phyloP scores from a whole-genome alignment of 2,329 filamentous ascomycete species.

The Xylaria hypoxylon region DNA sequence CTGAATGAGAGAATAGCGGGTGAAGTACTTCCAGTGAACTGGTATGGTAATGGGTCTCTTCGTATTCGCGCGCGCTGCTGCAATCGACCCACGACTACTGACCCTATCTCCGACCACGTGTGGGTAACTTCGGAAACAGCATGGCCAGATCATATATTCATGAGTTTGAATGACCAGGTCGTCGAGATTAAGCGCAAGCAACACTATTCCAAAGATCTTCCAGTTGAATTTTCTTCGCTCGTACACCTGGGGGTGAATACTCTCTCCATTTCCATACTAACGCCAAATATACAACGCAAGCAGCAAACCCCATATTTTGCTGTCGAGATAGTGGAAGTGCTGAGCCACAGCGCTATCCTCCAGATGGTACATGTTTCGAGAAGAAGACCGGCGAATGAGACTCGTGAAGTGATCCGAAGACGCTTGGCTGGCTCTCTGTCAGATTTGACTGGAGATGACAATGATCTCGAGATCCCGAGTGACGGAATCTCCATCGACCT shows the following conservation, averaged over 20 bases:
- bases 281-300: conserved; percentile 33
- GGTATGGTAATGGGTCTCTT: conserved; percentile 64
- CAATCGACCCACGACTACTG: conserved; percentile 42
- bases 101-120: conserved; percentile 55
- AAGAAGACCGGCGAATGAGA: conserved; percentile 59
- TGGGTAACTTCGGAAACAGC: conserved; percentile 74
- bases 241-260: conserved; percentile 71
- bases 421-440: conserved; percentile 53
- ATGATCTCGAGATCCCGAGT: conserved; percentile 71
- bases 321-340: conserved; percentile 75
- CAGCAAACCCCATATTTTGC: conserved; percentile 69
- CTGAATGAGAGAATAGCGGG: conserved; percentile 42
- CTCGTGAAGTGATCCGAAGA: conserved; percentile 67
- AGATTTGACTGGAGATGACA: conserved; percentile 59
- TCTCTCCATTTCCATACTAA: conserved; percentile 64
- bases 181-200: conserved; percentile 72
- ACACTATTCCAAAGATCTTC: conserved; percentile 80
- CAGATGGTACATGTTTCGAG: conserved; percentile 53
- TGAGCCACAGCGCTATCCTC: conserved; percentile 59
- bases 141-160: conserved; percentile 79
- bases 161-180: conserved; percentile 73
- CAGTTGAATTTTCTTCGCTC: conserved; percentile 76
- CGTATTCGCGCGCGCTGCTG: conserved; percentile 78
- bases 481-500: conserved; percentile 71
- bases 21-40: conserved; percentile 53